A percentile compares a stretch with the other conserved stretches of the same genome.
Conservation (phyloP, 768 basidiomycete species). For the Pisolithus albus region DNA sequence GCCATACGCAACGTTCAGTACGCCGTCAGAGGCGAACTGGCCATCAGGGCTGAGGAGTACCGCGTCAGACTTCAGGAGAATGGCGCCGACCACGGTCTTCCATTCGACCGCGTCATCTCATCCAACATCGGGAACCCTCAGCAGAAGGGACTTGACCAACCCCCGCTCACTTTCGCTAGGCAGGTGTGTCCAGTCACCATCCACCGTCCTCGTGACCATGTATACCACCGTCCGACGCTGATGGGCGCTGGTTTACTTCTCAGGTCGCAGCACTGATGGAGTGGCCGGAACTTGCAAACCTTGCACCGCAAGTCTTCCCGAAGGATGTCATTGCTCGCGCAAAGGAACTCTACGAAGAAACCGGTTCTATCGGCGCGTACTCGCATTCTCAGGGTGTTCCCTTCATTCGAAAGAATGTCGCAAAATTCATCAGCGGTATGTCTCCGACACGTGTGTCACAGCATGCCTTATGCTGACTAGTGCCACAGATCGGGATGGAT, state of each 20-base stretch:
- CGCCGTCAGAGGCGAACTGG: conserved; percentile 94
- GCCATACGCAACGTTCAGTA: conserved; percentile 85
- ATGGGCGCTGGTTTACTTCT: conserved; percentile 3
- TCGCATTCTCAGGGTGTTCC: conserved; percentile 92
- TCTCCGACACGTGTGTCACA: background rate
- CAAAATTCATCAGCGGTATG: conserved; percentile 81
- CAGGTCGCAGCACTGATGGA: conserved; percentile 90
- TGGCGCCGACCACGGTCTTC: conserved; percentile 44
- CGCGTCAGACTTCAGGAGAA: conserved; percentile 60
- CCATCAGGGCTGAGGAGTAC: conserved; percentile 86
- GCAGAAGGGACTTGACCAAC: conserved; percentile 89
- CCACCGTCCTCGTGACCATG: background rate
- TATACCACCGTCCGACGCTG: background rate
- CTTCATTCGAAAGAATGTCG: conserved; percentile 80
- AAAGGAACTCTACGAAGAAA: conserved; percentile 70
- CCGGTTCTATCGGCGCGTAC: conserved; percentile 92
- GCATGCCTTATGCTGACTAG: background rate
- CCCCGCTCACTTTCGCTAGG: conserved; percentile 84
- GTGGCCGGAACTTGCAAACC: conserved; percentile 76
- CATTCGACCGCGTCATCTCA: conserved; percentile 84
- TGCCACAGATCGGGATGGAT: conserved; percentile 77
- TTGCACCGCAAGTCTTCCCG: conserved; percentile 77
- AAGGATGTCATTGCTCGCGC: conserved; percentile 80
- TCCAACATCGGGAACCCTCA: conserved; percentile 99
- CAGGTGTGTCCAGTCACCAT: conserved; percentile 52